Evolutionary conservation across 257 asterid species (phyloP).

Genomic region (Nicotiana undulata): DNA sequence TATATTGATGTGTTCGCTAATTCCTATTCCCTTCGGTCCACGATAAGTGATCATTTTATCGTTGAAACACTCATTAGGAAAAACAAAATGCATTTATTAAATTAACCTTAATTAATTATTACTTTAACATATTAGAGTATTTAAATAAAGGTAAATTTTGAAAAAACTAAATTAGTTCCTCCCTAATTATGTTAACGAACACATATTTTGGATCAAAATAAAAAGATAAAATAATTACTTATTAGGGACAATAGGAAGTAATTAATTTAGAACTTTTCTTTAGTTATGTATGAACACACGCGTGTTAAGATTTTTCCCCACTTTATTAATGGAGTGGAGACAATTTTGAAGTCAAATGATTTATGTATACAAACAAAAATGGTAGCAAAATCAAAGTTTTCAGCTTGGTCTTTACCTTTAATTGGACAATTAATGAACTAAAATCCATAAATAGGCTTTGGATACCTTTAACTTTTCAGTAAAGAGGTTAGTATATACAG

Average conservation of each 20-base stretch:
- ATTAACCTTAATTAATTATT: no score
- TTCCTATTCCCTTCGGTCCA: not conserved
- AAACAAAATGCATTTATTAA: no score
- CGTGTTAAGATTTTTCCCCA: not conserved
- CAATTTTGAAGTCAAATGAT: not conserved
- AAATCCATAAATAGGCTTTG: not conserved
- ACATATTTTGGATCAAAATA: no score
- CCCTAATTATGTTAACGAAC: no score
- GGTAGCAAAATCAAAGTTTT: not conserved
- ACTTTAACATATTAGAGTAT: no score
- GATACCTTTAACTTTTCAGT: not conserved
- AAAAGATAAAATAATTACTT: no score
- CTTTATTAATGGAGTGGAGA: not conserved
- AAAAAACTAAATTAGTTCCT: no score
- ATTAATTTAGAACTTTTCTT: not conserved
- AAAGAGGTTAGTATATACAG: not conserved
- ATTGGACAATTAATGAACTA: not conserved
- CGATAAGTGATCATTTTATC: no score
- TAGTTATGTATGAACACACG: not conserved
- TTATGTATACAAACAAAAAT: not conserved
- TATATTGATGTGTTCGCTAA: not conserved
- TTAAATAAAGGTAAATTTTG: no score
- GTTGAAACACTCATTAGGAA: no score
- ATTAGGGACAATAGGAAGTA: fast-evolving
- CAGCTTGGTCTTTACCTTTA: not conserved